Evolutionary conservation across 495 filamentous ascomycete species (phyloP), one percentile per base, ranked within the genome.

Genomic region (Apiosordaria backusii): DNA sequence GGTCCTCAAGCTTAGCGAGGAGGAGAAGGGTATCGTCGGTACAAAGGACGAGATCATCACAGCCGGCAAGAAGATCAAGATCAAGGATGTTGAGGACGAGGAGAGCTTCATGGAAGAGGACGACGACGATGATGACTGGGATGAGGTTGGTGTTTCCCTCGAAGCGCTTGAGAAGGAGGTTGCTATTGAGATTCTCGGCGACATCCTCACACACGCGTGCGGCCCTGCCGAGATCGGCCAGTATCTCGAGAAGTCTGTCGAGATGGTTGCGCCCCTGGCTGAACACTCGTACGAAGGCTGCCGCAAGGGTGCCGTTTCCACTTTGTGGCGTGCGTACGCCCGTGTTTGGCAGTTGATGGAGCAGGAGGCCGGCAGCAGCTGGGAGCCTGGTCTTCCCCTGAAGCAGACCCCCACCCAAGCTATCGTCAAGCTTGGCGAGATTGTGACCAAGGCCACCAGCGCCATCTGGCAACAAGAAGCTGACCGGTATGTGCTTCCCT

Each of bases 101-200:
- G 88, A 90, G 57, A 80, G 82, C 35, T 81, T 79, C 73, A 83
- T 83, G 66, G 88, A 89, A 54, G 81, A 88, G 24, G 87, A 90
- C 54, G 90, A 89, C 25, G 88, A 90, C 53, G 90, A 93, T 23
- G 90, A 92, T 60, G 90, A 89, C 53, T 93, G 90, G 89, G 90
- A 94, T 75, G 92, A 96, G 66, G 82, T 85, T 45, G 80, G 88
- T 65, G 89, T 95, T 35, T 94, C 91, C 25, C 90, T 91, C 52
- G 86, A 97, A 60, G 92, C 94, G 23, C 82, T 97, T 65, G 95
- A 99, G 82, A 97, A 99, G 78, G 95, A 99, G 79, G 96, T 98
- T 65, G 95, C 96, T 54, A 85, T 96, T 53, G 95, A 99, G 79
- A 92, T 97, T 16, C 82, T 97, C 53, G 95, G 94, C 62, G 95